Evolutionary conservation across 108 stramenopile species (phyloP), one percentile per base, ranked within the genome.

Genomic region (Epipyxis sp.): DNA sequence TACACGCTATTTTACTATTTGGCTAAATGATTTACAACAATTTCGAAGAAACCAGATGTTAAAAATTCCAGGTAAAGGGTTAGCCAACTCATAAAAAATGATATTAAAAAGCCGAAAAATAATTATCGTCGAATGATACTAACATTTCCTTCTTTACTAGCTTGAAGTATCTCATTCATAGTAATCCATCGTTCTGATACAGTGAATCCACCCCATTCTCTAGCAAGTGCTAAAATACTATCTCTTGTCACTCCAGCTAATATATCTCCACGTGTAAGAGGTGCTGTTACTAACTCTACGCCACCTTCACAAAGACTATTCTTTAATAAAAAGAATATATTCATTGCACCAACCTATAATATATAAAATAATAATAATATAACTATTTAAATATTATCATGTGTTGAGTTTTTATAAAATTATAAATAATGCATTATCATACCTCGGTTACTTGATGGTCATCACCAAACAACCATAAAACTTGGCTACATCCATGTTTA

Each of bases 291-390:
- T 34, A 98, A 85, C 78, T 94, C 94, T 20, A 50, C 46, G 27
- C 85, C 79, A 35, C 80, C 76, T 0, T 80, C 80, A 59, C 79
- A 83, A 41, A 59, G 41, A 58, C 1, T 80, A 59, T 92, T 92
- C 27, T 83, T 78, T 50, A 89, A 58, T 42, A 92, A 77, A 77
- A 95, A 91, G 83, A 98, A 97, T 35, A 98, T 86, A 86, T 98
- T 98, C 97, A 98, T 98, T 1, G 94, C 90, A 35, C 97, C 97
- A 2, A 95, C 95, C n/a, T n/a, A n/a, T n/a, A n/a, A n/a, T n/a
- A n/a, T n/a, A n/a, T n/a, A n/a, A n/a, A n/a, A n/a, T n/a, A n/a
- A n/a, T n/a, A n/a, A n/a, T n/a, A n/a, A n/a, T n/a, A n/a, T n/a
- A n/a, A n/a, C n/a, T n/a, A n/a, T n/a, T n/a, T n/a, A n/a, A n/a